Evolutionary conservation across 768 basidiomycete species (phyloP).

Genomic region (Boletus rufocinnamomeus): DNA sequence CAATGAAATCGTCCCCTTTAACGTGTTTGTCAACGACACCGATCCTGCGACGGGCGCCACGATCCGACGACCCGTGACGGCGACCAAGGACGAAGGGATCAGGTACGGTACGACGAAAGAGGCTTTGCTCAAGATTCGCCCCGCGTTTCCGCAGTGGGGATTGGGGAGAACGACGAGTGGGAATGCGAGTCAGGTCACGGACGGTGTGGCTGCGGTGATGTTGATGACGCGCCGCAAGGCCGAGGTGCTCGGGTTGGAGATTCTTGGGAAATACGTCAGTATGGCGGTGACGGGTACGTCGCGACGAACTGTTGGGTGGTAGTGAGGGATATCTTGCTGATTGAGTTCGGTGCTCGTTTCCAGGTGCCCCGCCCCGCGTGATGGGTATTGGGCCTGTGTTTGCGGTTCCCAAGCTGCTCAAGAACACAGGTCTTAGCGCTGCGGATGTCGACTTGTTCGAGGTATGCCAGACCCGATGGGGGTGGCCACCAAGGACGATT

Average conservation of each 20-base stretch:
- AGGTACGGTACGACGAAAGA: slow-evolving; percentile 72
- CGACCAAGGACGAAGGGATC: slow-evolving; percentile 77
- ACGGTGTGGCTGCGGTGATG: slow-evolving; percentile 82
- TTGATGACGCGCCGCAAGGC: slow-evolving; percentile 83
- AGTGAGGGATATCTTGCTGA: neutral
- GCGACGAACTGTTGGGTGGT: neutral
- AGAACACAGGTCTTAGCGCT: slow-evolving; percentile 61
- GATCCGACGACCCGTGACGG: slow-evolving; percentile 46
- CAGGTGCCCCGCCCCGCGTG: slow-evolving; percentile 76
- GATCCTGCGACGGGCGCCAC: slow-evolving; percentile 53
- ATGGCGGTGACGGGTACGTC: slow-evolving; percentile 63
- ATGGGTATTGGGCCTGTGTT: slow-evolving; percentile 87
- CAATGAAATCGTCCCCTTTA: slow-evolving; percentile 76
- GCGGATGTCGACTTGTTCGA: slow-evolving; percentile 81
- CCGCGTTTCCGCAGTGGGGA: slow-evolving; percentile 86
- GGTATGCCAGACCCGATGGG: slow-evolving; percentile 37
- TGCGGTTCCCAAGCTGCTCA: slow-evolving; percentile 80
- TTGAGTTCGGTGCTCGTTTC: neutral
- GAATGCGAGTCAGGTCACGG: slow-evolving; percentile 84
- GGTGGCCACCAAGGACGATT: neutral
- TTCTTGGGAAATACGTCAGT: slow-evolving; percentile 77
- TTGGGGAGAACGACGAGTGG: slow-evolving; percentile 74
- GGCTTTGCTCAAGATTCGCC: slow-evolving; percentile 57
- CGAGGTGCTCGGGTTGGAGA: slow-evolving; percentile 68
- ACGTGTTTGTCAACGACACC: slow-evolving; percentile 61